These are phyloP conservation scores for Calonectria fujianensis DNA, from an alignment of 2,329 filamentous ascomycete species.

Conservation along the genomic window DNA sequence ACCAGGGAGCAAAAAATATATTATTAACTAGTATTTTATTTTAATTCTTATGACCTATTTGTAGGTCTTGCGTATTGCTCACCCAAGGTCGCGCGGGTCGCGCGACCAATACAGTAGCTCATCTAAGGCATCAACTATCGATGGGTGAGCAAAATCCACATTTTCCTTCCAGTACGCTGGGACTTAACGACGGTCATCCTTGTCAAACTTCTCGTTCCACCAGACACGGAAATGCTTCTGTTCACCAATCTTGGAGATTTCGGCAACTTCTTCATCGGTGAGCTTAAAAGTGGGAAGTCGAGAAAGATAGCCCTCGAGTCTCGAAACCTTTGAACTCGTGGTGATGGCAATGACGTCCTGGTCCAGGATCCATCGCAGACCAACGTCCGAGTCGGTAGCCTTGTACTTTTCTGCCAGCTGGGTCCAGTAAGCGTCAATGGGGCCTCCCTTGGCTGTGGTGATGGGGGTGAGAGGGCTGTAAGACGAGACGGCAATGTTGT, in stretches of 20 bases:
- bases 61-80: too few species aligned
- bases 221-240: conserved; percentile 78
- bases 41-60: too few species aligned
- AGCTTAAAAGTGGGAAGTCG: conserved; percentile 74
- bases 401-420: conserved; percentile 75
- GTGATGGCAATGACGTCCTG: conserved; percentile 76
- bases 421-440: conserved; percentile 71
- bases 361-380: conserved; percentile 76
- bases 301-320: conserved; percentile 73
- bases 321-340: conserved; percentile 75
- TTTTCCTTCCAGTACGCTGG: too few species aligned
- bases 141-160: too few species aligned
- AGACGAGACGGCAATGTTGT: conserved; percentile 74
- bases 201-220: conserved; percentile 72
- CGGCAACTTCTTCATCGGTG: conserved; percentile 74
- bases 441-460: conserved; percentile 69
- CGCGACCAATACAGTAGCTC: too few species aligned
- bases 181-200: conserved; percentile 66
- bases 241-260: conserved; percentile 73
- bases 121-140: too few species aligned
- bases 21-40: too few species aligned
- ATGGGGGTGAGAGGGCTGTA: conserved; percentile 75
- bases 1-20: too few species aligned
- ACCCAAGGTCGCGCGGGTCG: too few species aligned
- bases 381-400: conserved; percentile 73